Evolutionary conservation across 495 filamentous ascomycete species (phyloP).

Genomic region (Penicillium pancosmium): DNA sequence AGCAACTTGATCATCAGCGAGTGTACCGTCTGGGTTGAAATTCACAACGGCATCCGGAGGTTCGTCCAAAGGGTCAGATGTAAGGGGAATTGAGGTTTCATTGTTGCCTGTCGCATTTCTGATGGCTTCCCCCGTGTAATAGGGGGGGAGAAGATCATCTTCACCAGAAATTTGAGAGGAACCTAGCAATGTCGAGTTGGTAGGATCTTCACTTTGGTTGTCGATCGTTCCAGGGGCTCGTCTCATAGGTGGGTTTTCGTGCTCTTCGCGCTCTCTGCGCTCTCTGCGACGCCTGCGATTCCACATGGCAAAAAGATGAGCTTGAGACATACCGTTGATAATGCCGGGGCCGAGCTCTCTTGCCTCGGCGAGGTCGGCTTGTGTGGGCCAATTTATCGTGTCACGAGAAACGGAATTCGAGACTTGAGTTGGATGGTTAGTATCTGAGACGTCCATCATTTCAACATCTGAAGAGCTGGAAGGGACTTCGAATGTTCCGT

Average conservation of each 20-base stretch:
- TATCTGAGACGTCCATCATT: background rate
- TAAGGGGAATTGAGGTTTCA: background rate
- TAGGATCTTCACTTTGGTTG: background rate
- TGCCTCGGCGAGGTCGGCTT: background rate
- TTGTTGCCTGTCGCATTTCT: background rate
- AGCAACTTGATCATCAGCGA: background rate
- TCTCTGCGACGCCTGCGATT: no score
- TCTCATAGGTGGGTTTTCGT: no score
- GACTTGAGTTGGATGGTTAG: background rate
- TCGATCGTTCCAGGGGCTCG: no score
- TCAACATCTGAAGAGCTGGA: background rate
- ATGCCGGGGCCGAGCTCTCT: background rate
- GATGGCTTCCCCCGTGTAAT: background rate
- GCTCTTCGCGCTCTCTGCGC: no score
- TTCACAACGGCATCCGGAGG: background rate
- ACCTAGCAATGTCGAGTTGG: background rate
- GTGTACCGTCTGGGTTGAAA: background rate
- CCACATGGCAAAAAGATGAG: no score
- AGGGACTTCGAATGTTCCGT: no score
- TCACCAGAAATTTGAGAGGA: background rate
- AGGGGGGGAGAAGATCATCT: background rate
- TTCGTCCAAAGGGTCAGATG: background rate
- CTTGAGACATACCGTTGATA: no score
- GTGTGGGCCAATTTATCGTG: no score
- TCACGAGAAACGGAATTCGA: background rate